Percentiles rank a stretch among this genome's conserved stretches.
Conservation (phyloP, 2,329 filamentous ascomycete genomes). For the Neonectria neomacrospora region DNA sequence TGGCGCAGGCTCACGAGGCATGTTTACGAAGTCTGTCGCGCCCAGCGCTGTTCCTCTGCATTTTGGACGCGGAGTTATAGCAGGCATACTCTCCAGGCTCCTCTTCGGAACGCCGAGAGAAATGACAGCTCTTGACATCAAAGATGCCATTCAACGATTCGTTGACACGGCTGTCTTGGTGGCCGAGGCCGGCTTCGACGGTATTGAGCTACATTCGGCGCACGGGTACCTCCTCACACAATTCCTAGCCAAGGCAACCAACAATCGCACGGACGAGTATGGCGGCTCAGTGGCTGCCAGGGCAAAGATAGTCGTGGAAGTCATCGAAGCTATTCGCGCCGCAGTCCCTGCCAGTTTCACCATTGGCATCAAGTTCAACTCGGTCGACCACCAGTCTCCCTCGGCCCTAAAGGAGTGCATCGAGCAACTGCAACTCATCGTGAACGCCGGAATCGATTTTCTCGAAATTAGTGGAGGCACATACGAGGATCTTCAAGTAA, state of each 20-base stretch:
- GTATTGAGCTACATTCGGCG: background rate
- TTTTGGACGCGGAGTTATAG: background rate
- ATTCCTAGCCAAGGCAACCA: background rate
- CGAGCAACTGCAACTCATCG: background rate
- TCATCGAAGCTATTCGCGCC: background rate
- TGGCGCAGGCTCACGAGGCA: background rate
- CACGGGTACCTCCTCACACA: background rate
- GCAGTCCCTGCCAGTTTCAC: background rate
- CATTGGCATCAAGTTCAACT: background rate
- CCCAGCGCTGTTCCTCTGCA: slow-evolving; percentile 7
- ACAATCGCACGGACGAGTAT: background rate
- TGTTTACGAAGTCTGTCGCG: slow-evolving; percentile 1
- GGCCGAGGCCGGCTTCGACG: background rate
- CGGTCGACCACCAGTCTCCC: background rate
- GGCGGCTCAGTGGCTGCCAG: background rate
- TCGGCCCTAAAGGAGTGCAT: background rate
- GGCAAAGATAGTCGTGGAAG: background rate
- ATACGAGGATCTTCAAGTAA: background rate
- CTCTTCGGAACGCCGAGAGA: background rate
- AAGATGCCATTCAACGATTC: background rate
- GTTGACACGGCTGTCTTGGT: background rate
- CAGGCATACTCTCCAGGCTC: background rate
- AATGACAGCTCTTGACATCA: background rate
- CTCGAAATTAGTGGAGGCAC: background rate
- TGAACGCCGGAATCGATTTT: background rate